Evolutionary conservation across 2,329 filamentous ascomycete genomes (phyloP), one percentile per base, ranked within the genome.

Genomic region (Cordyceps cicadae): DNA sequence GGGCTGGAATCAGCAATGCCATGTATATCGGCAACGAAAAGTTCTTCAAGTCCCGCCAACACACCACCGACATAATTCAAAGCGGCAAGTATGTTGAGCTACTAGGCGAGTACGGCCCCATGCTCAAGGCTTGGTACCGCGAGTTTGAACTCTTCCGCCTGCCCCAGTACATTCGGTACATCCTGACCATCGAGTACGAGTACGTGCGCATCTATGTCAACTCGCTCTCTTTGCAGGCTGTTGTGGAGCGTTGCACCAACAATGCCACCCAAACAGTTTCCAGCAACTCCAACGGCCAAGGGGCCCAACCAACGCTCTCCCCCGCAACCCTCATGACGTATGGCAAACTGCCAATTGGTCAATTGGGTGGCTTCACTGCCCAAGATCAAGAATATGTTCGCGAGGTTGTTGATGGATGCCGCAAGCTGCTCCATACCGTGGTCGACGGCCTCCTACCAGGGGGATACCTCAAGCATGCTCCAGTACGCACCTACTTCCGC

Each of bases 131-230:
- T 49, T 97, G 93, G 90, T 88, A 85, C 74, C 82, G 81, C 48
- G 88, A 92, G 63, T 92, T 97, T 69, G 88, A 96, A 67, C 81
- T 84, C n/a, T 88, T 90, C 68, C 82, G 84, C 60, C 79, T 88
- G 57, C 86, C 86, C 2, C 82, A 77, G 24, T 87, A 82, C 64
- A 87, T 86, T 65, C 77, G 82, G 34, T 86, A 92, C 70, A 92
- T 97, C 62, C 79, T 99, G 34, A 88, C 86, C 8, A 97, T 97
- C 65, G 94, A 99, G 76, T 97, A 94, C 69, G 91, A 97, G 69
- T 97, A 97, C 70, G 91, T 93, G 29, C 85, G 93, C 68, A 89
- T 97, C 55, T 97, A 97, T 70, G 84, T 97, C 76, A 97, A 97
- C 72, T 96, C 92, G 0, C 80, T 99, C 2, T 92, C 92, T 2